Evolutionary conservation across 75 land plant species (phyloP), one percentile per base, ranked within the genome.

Genomic region (Sequoia sempervirens): DNA sequence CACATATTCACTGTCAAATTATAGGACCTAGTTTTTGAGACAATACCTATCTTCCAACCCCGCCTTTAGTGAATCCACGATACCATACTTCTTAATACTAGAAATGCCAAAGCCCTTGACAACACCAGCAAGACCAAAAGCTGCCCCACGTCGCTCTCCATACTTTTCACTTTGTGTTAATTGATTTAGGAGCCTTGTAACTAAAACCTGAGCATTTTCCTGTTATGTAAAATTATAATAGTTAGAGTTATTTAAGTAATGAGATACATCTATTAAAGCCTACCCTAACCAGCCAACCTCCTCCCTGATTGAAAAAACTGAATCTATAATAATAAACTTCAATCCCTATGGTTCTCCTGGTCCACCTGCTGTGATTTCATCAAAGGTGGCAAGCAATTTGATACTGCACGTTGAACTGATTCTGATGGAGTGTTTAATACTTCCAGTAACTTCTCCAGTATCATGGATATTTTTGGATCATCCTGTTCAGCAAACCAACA

Each of bases 101-200:
- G 99, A 85, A 38, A 97, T 89, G 72, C 98, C 91, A 70, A 96
- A 87, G 66, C 99, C 99, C 87, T 93, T 97, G 41, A 90, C 96
- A 15, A 89, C 93, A n/a, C 99, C 99, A 87, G 99, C 99, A 83
- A 96, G 89, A 18, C 99, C 99, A 91, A 97, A 97, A 4, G 99
- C 99, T 80, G 99, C 99, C 79, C 99, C 99, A 81, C 98, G 92
- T 26, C 99, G 95, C 74, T 97, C 98, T 69, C 98, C 99, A 88
- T 97, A 97, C 79, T 91, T 97, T 10, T 97, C 99, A 88, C 94
- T 89, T 68, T 89, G 85, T 95, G 92, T 90, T 61, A 97, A 43
- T 81, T 86, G 90, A 74, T 93, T 87, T 82, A 97, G 88, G 28
- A 97, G 89, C 81, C 89, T 89, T 30, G 93, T 83, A 14, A 94